Conservation (phyloP, 306 rosid species). For the Glycine soja region DNA sequence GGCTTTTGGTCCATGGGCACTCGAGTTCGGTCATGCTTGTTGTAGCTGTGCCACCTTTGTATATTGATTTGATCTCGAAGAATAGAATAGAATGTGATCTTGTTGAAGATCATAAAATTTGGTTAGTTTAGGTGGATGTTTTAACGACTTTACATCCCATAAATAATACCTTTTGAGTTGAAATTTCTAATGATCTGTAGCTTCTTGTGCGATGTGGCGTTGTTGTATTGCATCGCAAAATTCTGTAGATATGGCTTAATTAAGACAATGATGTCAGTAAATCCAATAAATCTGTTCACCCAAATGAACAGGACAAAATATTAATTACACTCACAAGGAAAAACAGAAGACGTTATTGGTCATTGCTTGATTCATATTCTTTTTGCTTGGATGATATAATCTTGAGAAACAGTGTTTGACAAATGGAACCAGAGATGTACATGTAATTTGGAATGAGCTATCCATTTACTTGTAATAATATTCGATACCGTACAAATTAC, state of each 20-base stretch:
- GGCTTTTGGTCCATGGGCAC: conserved; percentile 44
- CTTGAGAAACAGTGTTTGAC: conserved; percentile 1
- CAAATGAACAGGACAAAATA: conserved; percentile 32
- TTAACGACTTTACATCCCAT: conserved; percentile 49
- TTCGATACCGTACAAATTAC: neutral
- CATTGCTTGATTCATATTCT: neutral
- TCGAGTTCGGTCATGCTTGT: conserved; percentile 39
- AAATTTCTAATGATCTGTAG: conserved; percentile 43
- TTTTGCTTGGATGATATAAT: neutral
- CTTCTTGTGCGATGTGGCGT: conserved; percentile 46
- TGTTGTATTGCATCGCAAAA: conserved; percentile 42
- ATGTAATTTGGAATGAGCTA: neutral
- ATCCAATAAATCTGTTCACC: conserved; percentile 30
- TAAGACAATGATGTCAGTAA: conserved; percentile 32
- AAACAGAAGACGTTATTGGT: neutral
- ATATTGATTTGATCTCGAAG: conserved; percentile 64
- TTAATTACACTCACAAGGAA: conserved; percentile 15
- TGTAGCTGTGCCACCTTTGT: conserved; percentile 52
- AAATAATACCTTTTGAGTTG: conserved; percentile 54
- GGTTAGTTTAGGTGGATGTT: conserved; percentile 63
- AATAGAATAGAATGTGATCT: conserved; percentile 65
- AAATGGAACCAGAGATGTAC: neutral
- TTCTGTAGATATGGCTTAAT: conserved; percentile 46
- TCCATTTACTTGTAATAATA: neutral
- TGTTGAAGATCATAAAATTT: conserved; percentile 56